These are phyloP conservation scores for Arthrobotrys entomopaga DNA, from an alignment of 2,329 filamentous ascomycete genomes.

Conservation along the genomic window DNA sequence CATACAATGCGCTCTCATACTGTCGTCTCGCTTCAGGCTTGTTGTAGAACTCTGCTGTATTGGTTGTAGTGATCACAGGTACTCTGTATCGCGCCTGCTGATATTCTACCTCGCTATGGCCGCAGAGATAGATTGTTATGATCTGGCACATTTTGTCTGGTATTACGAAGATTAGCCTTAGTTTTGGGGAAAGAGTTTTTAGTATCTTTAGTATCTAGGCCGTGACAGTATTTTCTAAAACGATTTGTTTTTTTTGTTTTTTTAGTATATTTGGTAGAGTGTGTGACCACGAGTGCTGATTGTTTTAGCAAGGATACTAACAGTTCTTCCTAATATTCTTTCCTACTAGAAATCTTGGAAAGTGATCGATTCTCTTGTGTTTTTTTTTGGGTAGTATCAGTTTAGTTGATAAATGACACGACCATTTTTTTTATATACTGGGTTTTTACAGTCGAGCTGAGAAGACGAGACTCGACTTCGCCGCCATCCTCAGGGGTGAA, in stretches of 20 bases:
- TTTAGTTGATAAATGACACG: neutral
- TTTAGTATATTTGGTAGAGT: neutral
- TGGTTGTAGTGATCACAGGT: conserved; percentile 10
- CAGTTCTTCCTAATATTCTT: too few relatives aligned
- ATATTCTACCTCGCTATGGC: conserved; percentile 3
- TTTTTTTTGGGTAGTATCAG: neutral
- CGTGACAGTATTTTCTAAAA: too few relatives aligned
- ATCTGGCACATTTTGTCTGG: conserved; percentile 11
- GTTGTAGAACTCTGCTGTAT: conserved; percentile 1
- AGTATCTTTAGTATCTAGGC: too few relatives aligned
- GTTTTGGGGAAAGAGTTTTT: too few relatives aligned
- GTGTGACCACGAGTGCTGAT: neutral
- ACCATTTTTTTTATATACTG: neutral
- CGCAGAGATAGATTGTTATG: conserved; percentile 13
- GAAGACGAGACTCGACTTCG: too few relatives aligned
- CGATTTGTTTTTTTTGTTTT: neutral
- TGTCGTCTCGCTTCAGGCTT: conserved; percentile 6
- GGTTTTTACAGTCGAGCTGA: neutral
- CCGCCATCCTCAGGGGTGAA: too few relatives aligned
- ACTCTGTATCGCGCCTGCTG: conserved; percentile 9
- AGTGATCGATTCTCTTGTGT: too few relatives aligned
- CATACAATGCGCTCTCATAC: conserved; percentile 16
- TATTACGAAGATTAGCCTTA: neutral
- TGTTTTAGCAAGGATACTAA: neutral
- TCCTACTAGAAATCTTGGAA: too few relatives aligned